Conservation (phyloP, 768 basidiomycete species). For the Tulasnella sp. region DNA sequence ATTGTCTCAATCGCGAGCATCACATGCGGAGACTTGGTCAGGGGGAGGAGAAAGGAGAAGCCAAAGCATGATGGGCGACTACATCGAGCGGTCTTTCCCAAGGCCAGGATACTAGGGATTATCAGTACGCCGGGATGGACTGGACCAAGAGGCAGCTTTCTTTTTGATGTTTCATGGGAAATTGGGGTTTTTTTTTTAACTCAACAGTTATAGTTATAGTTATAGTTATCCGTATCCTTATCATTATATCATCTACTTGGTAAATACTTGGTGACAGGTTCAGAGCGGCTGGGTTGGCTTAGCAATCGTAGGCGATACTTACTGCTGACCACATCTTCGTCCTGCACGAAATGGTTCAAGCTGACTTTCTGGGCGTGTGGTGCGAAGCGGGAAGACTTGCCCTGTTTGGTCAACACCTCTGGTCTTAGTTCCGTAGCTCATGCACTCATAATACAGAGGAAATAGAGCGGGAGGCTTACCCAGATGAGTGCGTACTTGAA, state of each 20-base stretch:
- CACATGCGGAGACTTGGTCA: too few species aligned
- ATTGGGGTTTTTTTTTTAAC: too few species aligned
- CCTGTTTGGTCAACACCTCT: conserved; percentile 38
- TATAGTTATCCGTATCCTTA: too few species aligned
- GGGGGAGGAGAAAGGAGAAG: too few species aligned
- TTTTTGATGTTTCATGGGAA: too few species aligned
- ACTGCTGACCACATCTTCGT: conserved; percentile 87
- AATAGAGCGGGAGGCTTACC: conserved; percentile 33
- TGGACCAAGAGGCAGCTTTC: too few species aligned
- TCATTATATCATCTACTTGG: conserved; percentile 5
- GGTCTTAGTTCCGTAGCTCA: too few species aligned
- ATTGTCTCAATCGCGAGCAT: background rate
- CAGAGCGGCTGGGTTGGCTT: background rate
- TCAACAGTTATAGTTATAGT: too few species aligned
- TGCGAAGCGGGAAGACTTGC: conserved; percentile 86
- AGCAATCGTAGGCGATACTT: conserved; percentile 26
- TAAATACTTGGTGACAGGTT: conserved; percentile 1
- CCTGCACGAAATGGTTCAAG: conserved; percentile 67
- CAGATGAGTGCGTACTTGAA: conserved; percentile 94
- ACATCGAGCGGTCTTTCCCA: too few species aligned
- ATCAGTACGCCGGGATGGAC: too few species aligned
- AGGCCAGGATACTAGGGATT: background rate
- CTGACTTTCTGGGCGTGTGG: conserved; percentile 92
- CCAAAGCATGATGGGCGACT: too few species aligned
- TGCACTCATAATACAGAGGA: background rate